Evolutionary conservation across 2,329 filamentous ascomycete species (phyloP), one percentile per base, ranked within the genome.

Genomic region (Fusarium continuum): DNA sequence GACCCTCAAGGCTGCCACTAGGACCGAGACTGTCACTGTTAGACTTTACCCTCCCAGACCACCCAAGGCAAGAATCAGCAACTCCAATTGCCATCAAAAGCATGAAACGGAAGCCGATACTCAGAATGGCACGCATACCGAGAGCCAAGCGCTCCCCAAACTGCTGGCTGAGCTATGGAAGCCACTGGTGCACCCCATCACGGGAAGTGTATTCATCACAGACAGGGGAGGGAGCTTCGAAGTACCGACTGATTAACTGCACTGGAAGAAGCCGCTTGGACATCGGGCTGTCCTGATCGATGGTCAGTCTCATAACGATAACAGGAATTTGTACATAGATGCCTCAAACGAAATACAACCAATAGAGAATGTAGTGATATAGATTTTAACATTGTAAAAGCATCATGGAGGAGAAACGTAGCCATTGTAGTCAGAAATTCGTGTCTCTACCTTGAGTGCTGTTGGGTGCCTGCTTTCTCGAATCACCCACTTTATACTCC

Each of bases 191-290:
- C 58, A 61, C 6, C 50, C 50, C 2, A 32, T 61, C 5, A 40
- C 26, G 1, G 44, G 50, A 3, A 40, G 32, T 3, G 56, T 50
- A 1, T 61, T 61, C 26, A 8, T 61, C 13, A 56, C 58, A 0
- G 57, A 61, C 6, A 61, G 56, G 3, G 56, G 56, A 22, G 43
- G 56, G 8, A 38, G 50, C 0, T 61, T 51, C 8, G 43, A 61
- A 23, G 39, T 61, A 2, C 58, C 56, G 4, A 6, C 16, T 6
- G 1, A 11, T 1, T 50, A 50, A 10, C 28, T 61, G n/a, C 29
- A 39, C 20, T 61, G 58, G 58, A 61, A 26, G 20, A 36, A 44
- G 8, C 32, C 56, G 1, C 5, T 61, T 8, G 43, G 58, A 0
- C 22, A 36, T 19, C 13, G 19, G 1, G 32, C 61, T 2, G 3